Evolutionary conservation across 2,329 filamentous ascomycete species (phyloP), one percentile per base, ranked within the genome.

Genomic region (Colletotrichum lini): DNA sequence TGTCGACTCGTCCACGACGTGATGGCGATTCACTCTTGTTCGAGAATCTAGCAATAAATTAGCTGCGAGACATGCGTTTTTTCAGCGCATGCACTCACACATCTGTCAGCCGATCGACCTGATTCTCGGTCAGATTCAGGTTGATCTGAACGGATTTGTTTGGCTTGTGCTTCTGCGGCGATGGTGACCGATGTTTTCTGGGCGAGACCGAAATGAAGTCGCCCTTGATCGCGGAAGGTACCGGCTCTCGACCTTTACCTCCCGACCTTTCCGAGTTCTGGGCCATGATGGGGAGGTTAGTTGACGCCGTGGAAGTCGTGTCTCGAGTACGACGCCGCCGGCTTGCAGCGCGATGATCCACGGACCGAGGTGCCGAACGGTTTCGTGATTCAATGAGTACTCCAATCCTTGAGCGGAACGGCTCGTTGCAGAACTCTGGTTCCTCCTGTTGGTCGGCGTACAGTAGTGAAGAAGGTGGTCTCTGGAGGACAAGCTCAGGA

Each of bases 91-190:
- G 23, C 38, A 54, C 83, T 72, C 79, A 87, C 86, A 81, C 83
- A 58, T 84, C 80, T 4, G 85, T 82, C 53, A 87, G 78, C 70
- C 80, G 84, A 67, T 87, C 83, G 80, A 87, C 83, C 71, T 87
- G 84, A 0, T 80, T 82, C 56, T 87, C 84, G 5, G 85, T 87
- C 65, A 87, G 73, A 72, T 85, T 86, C 74, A 87, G 80, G 30
- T 84, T 83, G 40, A 87, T 81, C 49, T 84, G 82, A 23, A 87
- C 78, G 2, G 82, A 82, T 54, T 84, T 80, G 23, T 82, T 79
- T 21, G 74, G 65, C 23, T 76, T 75, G 2, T 79, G 78, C 63
- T 81, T 80, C 49, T 76, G 78, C 5, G 79, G 80, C 4, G 84
- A 82, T 2, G 78, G 76, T 2, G 82, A 82, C 21, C 77, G 78